These are phyloP conservation scores for Colletotrichum cuscutae DNA, from an alignment of 2,329 filamentous ascomycete genomes.

Conservation along the genomic window DNA sequence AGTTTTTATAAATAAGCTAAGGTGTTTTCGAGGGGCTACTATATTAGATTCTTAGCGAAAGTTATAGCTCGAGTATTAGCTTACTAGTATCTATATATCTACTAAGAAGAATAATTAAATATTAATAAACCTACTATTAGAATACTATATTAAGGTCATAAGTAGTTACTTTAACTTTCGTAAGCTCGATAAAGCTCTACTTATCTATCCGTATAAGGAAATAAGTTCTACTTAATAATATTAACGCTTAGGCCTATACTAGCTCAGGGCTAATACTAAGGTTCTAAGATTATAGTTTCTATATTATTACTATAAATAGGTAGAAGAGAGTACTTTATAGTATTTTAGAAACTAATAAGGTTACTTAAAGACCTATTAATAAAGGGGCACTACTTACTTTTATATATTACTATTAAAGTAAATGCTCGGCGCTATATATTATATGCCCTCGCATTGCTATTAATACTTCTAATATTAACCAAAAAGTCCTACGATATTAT, in stretches of 20 bases:
- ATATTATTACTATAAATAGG: no score
- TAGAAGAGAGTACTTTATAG: no score
- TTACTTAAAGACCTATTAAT: no score
- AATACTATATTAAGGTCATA: not conserved
- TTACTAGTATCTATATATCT: fast-evolving
- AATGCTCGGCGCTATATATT: no score
- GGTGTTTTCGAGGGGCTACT: not conserved
- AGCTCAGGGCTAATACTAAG: no score
- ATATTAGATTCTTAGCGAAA: not conserved
- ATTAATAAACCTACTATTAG: not conserved
- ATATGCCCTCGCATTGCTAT: no score
- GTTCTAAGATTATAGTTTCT: no score
- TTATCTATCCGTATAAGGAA: not conserved
- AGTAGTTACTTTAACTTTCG: not conserved
- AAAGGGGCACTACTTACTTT: no score
- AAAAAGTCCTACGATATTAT: not conserved
- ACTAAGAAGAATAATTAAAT: not conserved
- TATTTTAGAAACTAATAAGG: no score
- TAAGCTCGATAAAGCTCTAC: not conserved
- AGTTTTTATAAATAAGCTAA: not conserved
- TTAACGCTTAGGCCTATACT: no score
- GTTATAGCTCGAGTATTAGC: not conserved
- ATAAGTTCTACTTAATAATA: not conserved
- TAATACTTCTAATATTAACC: no score
- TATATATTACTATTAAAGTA: no score